phyloP scores from a whole-genome alignment of 805 yeast genomes.

The Maudiozyma barnettii region DNA sequence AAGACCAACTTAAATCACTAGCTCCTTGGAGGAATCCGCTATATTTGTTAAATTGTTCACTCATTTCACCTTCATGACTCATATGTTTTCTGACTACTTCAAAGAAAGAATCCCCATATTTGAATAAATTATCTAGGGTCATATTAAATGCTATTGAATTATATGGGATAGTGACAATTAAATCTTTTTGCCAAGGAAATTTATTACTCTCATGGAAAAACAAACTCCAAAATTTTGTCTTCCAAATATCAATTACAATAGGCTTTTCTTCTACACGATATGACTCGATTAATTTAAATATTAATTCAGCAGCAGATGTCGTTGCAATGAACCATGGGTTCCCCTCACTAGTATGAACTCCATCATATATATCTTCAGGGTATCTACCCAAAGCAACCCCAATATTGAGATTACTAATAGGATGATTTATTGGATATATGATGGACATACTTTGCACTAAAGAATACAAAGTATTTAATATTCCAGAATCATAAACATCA shows the following conservation, averaged over 20 bases:
- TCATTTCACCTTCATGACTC: conserved; percentile 59
- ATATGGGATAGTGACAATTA: conserved; percentile 10
- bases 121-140: conserved; percentile 37
- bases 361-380: conserved; percentile 87
- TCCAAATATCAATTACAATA: conserved; percentile 32
- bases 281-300: conserved; percentile 46
- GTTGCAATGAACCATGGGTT: conserved; percentile 91
- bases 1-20: conserved; percentile 80
- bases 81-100: conserved; percentile 49
- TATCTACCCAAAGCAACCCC: conserved; percentile 78
- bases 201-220: conserved; percentile 5
- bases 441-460: conserved; percentile 59
- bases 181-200: background rate
- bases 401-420: conserved; percentile 31
- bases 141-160: conserved; percentile 36
- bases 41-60: conserved; percentile 79
- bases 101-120: conserved; percentile 60
- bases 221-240: conserved; percentile 21
- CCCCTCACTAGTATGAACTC: conserved; percentile 61
- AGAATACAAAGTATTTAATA: conserved; percentile 54
- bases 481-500: conserved; percentile 46
- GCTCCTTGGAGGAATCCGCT: conserved; percentile 89
- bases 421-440: conserved; percentile 69
- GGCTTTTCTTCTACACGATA: conserved; percentile 34
- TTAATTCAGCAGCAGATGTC: conserved; percentile 54